A percentile compares a stretch with the other conserved stretches of the same genome.
Evolutionary conservation across 306 rosid genomes (phyloP).

Genomic region (Lathyrus tuberosus): DNA sequence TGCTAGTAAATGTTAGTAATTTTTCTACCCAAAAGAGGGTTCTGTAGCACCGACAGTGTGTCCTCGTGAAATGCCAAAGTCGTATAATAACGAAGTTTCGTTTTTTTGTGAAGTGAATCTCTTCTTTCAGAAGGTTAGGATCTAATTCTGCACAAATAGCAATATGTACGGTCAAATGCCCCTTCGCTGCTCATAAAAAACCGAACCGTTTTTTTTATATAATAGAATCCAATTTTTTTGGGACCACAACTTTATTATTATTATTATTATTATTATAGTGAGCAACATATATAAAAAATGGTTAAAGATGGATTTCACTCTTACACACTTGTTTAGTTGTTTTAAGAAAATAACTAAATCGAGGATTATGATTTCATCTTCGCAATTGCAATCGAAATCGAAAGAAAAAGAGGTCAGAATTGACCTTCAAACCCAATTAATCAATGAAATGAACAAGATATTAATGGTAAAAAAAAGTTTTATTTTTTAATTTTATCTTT

Average conservation of each 20-base stretch:
- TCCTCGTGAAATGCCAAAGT: slow-evolving; percentile 50
- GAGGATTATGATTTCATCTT: too few relatives aligned
- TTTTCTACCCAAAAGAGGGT: background rate
- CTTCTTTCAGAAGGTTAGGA: slow-evolving; percentile 47
- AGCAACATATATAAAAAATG: background rate
- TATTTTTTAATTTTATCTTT: background rate
- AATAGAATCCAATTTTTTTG: background rate
- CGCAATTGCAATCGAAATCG: too few relatives aligned
- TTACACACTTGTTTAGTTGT: slow-evolving; percentile 15
- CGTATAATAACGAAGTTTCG: slow-evolving; percentile 25
- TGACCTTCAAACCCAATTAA: too few relatives aligned
- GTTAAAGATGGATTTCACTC: background rate
- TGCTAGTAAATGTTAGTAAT: background rate
- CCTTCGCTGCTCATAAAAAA: slow-evolving; percentile 38
- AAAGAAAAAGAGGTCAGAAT: too few relatives aligned
- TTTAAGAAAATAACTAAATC: slow-evolving; percentile 10
- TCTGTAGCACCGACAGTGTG: slow-evolving; percentile 57
- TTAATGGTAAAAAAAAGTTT: background rate
- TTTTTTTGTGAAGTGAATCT: slow-evolving; percentile 35
- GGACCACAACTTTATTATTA: slow-evolving; percentile 25
- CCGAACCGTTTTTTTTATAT: background rate
- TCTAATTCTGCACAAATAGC: slow-evolving; percentile 18
- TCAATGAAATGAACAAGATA: too few relatives aligned
- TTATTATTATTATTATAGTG: background rate
- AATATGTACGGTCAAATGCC: slow-evolving; percentile 40